Conservation (phyloP, 305 asterid species). For the Caryopteris hybrid region DNA sequence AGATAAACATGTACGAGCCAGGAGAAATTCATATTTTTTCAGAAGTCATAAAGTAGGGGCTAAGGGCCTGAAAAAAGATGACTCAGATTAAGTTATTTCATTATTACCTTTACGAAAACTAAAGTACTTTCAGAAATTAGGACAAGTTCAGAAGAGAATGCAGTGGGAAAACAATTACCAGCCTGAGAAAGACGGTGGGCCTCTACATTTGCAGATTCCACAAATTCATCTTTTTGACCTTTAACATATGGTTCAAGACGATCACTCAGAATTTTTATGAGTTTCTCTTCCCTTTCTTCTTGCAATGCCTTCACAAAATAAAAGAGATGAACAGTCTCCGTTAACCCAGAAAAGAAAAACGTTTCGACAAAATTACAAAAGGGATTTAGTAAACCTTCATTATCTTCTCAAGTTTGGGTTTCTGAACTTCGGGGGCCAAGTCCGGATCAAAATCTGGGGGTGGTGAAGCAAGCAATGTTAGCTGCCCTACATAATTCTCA, state of each 20-base stretch:
- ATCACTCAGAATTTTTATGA: conserved; percentile 43
- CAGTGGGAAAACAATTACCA: conserved; percentile 29
- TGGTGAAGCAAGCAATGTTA: conserved; percentile 60
- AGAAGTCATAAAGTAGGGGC: not conserved
- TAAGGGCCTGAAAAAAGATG: not conserved
- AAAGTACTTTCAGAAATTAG: not conserved
- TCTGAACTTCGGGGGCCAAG: conserved; percentile 50
- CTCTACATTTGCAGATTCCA: conserved; percentile 59
- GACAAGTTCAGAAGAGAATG: not conserved
- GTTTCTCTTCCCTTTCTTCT: conserved; percentile 76
- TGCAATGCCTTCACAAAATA: conserved; percentile 44
- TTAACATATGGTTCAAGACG: conserved; percentile 63
- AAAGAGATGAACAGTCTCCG: conserved; percentile 16
- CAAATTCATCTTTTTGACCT: conserved; percentile 56
- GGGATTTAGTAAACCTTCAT: conserved; percentile 47
- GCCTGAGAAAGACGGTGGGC: conserved; percentile 69
- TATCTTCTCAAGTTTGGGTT: conserved; percentile 60
- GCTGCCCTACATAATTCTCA: conserved; percentile 75
- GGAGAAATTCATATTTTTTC: not conserved
- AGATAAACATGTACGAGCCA: not conserved
- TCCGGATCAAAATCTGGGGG: conserved; percentile 55
- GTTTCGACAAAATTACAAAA: not conserved
- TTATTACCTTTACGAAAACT: not conserved
- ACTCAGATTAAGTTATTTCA: not conserved
- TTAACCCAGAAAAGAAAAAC: not conserved